Base-by-base conservation (phyloP, 2,329 filamentous ascomycete species). In the Apiospora pterosperma region DNA sequence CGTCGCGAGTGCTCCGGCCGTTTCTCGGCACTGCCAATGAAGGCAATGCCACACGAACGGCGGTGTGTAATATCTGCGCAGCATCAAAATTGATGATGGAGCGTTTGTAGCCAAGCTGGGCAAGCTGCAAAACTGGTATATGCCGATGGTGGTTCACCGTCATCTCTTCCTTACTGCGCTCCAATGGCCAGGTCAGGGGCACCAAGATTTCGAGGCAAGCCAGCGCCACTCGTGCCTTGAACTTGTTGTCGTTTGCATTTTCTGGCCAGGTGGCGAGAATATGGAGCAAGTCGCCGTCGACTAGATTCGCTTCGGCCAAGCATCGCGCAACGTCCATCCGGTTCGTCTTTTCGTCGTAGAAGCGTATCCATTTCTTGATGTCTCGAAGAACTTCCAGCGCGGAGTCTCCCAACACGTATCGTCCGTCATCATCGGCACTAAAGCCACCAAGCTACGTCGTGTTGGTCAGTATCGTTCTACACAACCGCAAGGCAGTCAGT, bases 261-360 rank as follows among this genome's bases (percentile, higher is more conserved):
- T 92, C 90, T 62, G 90, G 86, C 92, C 92, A 97, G 66, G 88
- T 81, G 11, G 92, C 90, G 25, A 99, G 83, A 68, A 99, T 98
- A 63, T 95, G 93, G 64, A 98, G 82, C 64, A 99, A 80, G 77
- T 99, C 96, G 61, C 92, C 92, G 74, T 90, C 90, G 64, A 98
- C 87, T n/a, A 99, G 79, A 74, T 97, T 97, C 55, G 93, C 91
- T 77, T 98, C 93, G 73, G 93, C 90, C 70, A 98, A 84, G 76
- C 93, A 97, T 79, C 96, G 87, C 67, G 95, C 94, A 66, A 99
- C 96, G 75, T 99, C 96, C 84, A 97, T 91, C 69, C 95, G 90
- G 75, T 97, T 96, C 69, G 90, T 88, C 76, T 96, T 96, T 75
- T 97, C 92, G 77, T 97, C 94, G 82, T 96, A 96, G 68, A 97